Evolutionary conservation across 306 rosid genomes (phyloP).

Genomic region (Corylus avellana): DNA sequence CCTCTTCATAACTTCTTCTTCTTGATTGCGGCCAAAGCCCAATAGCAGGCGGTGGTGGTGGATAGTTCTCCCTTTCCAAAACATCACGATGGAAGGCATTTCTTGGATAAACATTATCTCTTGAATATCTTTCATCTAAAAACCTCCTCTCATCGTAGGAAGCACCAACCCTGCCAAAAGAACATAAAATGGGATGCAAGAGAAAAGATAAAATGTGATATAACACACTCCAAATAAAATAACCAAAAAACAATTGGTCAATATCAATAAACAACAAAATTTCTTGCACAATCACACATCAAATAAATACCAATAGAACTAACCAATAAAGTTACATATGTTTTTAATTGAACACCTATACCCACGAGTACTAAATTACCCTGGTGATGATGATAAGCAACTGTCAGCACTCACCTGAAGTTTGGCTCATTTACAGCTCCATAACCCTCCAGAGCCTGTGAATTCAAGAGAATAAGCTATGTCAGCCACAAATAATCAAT

Average conservation of each 20-base stretch:
- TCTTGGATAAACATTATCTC: conserved; percentile 71
- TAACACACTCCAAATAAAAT: conserved; percentile 20
- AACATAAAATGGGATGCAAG: conserved; percentile 52
- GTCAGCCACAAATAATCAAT: conserved; percentile 95
- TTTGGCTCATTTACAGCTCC: conserved; percentile 81
- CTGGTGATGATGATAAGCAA: conserved; percentile 37
- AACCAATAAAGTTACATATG: neutral
- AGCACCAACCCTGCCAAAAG: conserved; percentile 73
- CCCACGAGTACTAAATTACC: conserved; percentile 31
- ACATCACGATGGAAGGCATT: conserved; percentile 65
- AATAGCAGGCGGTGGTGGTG: conserved; percentile 61
- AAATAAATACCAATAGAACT: conserved; percentile 9
- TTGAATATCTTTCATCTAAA: conserved; percentile 79
- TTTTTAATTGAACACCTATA: neutral
- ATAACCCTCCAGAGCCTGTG: conserved; percentile 99
- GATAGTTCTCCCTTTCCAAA: conserved; percentile 76
- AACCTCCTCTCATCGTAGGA: conserved; percentile 82
- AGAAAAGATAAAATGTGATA: conserved; percentile 36
- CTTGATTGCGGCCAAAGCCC: conserved; percentile 84
- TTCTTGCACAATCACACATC: conserved; percentile 6
- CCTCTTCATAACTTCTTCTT: conserved; percentile 81
- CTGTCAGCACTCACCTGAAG: conserved; percentile 81
- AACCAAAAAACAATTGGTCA: neutral
- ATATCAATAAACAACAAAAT: neutral
- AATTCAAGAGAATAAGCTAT: conserved; percentile 99